Base-by-base conservation (phyloP, 1,284 basidiomycete genomes). In the Omphalotus olearius region DNA sequence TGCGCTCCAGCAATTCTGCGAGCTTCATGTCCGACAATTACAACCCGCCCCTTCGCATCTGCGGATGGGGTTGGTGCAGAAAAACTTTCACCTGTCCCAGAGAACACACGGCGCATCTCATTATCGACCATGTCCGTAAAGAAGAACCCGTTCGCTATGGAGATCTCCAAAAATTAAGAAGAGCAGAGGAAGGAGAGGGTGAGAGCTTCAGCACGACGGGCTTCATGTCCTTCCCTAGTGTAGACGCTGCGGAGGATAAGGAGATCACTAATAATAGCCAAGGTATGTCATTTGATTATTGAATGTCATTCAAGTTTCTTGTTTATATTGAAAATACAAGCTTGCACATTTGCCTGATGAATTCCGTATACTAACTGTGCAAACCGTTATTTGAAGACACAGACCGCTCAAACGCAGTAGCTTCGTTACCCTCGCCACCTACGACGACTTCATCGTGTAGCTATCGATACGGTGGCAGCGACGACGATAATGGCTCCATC, bases 1-100 rank as follows among this genome's bases (percentile, higher is more conserved):
- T 5, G 23, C 23, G 23, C 23, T 23, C 23, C 23, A 23, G 23
- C 23, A 23, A 2, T 23, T 23, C 3, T 23, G 5, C 23, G 23
- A 23, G 23, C 23, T 23, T 23, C 23, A 23, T 23, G 23, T 23
- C 23, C 23, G 23, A 23, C 3, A 23, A 23, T 23, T 23, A 33
- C 11, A 44, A 41, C n/a, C 35, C 41, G 9, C 23, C 23, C 11
- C 18, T 36, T 9, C 42, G 40, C 50, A 43, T 50, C 2, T 73
- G 79, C 62, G 66, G 66, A 42, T 82, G 79, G 80, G 67, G 66
- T 6, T 78, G 74, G 72, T 82, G 81, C 47, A 64, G 71, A 2
- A 60, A 61, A 16, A 66, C 64, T 1, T 81, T 76, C 52, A 36
- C 58, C 6, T 67, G 58, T 17, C 60, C 66, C n/a, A 54, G 62